Conservation (phyloP, 1,284 basidiomycete species). For the Leccinum laetum region DNA sequence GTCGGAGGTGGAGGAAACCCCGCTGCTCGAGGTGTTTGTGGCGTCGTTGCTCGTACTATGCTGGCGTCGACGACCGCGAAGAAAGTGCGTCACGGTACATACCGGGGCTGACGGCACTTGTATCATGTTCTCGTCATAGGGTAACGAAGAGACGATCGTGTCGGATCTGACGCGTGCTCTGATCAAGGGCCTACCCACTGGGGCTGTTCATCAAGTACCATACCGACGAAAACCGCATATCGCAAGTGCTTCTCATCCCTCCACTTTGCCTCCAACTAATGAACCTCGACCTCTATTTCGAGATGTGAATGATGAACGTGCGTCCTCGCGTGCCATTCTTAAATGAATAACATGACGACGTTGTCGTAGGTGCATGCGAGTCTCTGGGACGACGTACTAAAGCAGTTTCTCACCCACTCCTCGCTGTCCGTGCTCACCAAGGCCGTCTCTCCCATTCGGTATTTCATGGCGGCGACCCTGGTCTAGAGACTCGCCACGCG, state of each 20-base stretch:
- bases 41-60: slow-evolving; percentile 63
- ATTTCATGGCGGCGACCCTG: slow-evolving; percentile 65
- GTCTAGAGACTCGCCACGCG: slow-evolving; percentile 57
- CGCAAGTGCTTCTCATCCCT: slow-evolving; percentile 81
- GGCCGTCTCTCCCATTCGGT: slow-evolving; percentile 13
- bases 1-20: slow-evolving; percentile 78
- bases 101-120: neutral
- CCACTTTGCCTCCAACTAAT: slow-evolving; percentile 39
- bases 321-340: slow-evolving; percentile 28
- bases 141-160: slow-evolving; percentile 70
- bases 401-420: too few species aligned
- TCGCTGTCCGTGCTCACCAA: too few species aligned
- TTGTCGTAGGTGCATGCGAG: slow-evolving; percentile 73
- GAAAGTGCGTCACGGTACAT: slow-evolving; percentile 39
- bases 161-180: slow-evolving; percentile 82
- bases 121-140: slow-evolving; percentile 36
- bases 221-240: slow-evolving; percentile 82
- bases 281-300: slow-evolving; percentile 88
- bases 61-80: slow-evolving; percentile 56
- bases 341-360: neutral
- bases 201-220: slow-evolving; percentile 92
- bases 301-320: slow-evolving; percentile 88
- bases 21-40: slow-evolving; percentile 82
- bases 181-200: slow-evolving; percentile 80
- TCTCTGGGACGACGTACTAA: neutral